A percentile compares a stretch with the other conserved stretches of the same genome.
Conservation (phyloP, 2,329 filamentous ascomycete genomes). For the Knufia petricola region DNA sequence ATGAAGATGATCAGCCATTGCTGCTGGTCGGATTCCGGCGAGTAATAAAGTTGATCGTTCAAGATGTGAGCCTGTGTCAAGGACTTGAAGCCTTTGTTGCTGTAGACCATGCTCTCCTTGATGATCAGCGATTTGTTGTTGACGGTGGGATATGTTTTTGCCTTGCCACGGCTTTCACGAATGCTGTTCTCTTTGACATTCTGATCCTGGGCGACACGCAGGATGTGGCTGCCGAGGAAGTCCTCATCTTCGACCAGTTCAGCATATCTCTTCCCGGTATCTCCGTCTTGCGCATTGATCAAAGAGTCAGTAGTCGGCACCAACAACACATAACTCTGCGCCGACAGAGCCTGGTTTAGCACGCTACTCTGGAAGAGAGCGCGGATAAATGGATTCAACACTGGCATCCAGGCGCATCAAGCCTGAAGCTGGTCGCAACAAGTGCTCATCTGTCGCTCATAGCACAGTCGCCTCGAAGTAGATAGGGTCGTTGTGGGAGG, state of each 20-base stretch:
- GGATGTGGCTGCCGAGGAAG: slow-evolving; percentile 91
- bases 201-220: slow-evolving; percentile 56
- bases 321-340: slow-evolving; percentile 85
- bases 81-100: slow-evolving; percentile 94
- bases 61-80: slow-evolving; percentile 82
- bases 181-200: slow-evolving; percentile 53
- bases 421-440: slow-evolving; percentile 12
- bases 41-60: slow-evolving; percentile 76
- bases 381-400: slow-evolving; percentile 95
- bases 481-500: too few species aligned
- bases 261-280: slow-evolving; percentile 64
- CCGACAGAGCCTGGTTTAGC: slow-evolving; percentile 79
- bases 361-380: slow-evolving; percentile 98
- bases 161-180: slow-evolving; percentile 82
- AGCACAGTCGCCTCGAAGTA: background rate
- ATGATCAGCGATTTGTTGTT: slow-evolving; percentile 91
- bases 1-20: slow-evolving; percentile 98
- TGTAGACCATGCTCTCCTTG: slow-evolving; percentile 87
- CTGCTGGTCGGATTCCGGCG: slow-evolving; percentile 76
- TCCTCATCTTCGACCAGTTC: slow-evolving; percentile 86
- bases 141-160: slow-evolving; percentile 84
- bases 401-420: slow-evolving; percentile 66
- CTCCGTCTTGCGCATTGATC: slow-evolving; percentile 75
- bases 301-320: slow-evolving; percentile 90
- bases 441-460: slow-evolving; percentile 5